Base-by-base conservation (phyloP, 2,329 filamentous ascomycete genomes). In the Albifimbria verrucaria region DNA sequence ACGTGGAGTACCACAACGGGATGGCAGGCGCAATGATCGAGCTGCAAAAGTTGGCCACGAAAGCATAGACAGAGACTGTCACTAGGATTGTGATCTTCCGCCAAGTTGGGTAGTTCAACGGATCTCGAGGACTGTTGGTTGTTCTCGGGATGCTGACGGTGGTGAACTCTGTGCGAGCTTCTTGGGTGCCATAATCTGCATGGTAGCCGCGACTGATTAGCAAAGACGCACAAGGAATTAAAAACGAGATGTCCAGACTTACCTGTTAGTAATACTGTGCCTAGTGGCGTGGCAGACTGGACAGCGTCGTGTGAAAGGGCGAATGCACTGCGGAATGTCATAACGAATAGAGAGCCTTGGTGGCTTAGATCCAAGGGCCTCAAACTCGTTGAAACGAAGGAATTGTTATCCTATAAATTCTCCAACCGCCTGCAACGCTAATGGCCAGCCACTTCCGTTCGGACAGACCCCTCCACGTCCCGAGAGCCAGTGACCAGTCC, bases 21-120 rank as follows among this genome's bases (percentile, higher is more conserved):
- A 74, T 58, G 0, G 65, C 69, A 0, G 68, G 68, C 1, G 70
- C 65, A 1, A 74, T 62, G 1, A 61, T 57, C 2, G 68, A 61
- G 12, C 65, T 64, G 1, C 57, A 56, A 24, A 67, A 74, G 52
- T 72, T 73, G 39, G 61, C 60, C 2, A 59, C 52, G 12, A 74
- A 73, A 1, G 66, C 66, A 52, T 68, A 74, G 2, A 68, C 25
- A 0, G 68, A 64, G 3, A 60, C 62, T 2, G 62, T 56, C 6
- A 59, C 2, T 12, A 73, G 54, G 1, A 66, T 59, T 1, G 58
- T 53, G 1, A 62, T 17, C 52, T 72, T 73, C 4, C 65, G 60
- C 68, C 68, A 71, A 1, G 46, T 32, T 0, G 63, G 46, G 57
- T 66, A 71, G 52, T 71, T 72, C 15, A 73, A 56, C 2, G 71